Base-by-base conservation (phyloP, 345 rosid species). In the Sisymbrium irio region DNA sequence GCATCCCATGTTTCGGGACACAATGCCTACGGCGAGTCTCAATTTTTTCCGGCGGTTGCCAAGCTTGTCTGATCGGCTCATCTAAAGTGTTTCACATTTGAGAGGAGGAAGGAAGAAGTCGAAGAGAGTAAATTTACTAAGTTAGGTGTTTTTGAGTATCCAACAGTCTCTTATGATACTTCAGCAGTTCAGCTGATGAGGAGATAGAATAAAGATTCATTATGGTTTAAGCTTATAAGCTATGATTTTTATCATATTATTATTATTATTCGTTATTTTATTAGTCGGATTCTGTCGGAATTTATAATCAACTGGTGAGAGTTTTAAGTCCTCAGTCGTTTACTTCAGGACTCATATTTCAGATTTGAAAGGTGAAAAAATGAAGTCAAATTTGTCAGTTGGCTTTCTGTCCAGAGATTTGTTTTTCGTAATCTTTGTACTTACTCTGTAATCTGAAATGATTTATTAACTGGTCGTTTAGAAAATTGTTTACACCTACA, bases 1-100 rank as follows among this genome's bases (percentile, higher is more conserved):
- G 69, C 99, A 95, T 79, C 99, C 99, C 1, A 90, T 95, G 98
- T 95, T 95, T 62, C 75, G 99, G 62, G 86, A 88, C 83, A 89
- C 97, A 3, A 92, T 92, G 98, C 97, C 99, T 11, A 83, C 98
- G 68, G 81, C 85, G 3, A 86, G 94, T 80, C 78, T 90, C 72
- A 95, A 87, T 86, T 92, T 92, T 74, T 95, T 92, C 89, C 84
- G 96, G 71, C 83, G 99, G 69, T 89, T 95, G 18, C 99, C 99
- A 1, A 89, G 97, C 71, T 77, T 95, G 58, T 88, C 98, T 2
- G 99, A 95, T 69, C 81, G 96, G 74, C 83, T 92, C 80, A 87
- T 95, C 85, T 94, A 69, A 65, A 9, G 27, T n/a, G 51, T 27
- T 18, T 58, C 1, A 56, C 32, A 18, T 42, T 53, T 67, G 18